Evolutionary conservation across 2,329 filamentous ascomycete species (phyloP).

Genomic region (Trichophyton simii): DNA sequence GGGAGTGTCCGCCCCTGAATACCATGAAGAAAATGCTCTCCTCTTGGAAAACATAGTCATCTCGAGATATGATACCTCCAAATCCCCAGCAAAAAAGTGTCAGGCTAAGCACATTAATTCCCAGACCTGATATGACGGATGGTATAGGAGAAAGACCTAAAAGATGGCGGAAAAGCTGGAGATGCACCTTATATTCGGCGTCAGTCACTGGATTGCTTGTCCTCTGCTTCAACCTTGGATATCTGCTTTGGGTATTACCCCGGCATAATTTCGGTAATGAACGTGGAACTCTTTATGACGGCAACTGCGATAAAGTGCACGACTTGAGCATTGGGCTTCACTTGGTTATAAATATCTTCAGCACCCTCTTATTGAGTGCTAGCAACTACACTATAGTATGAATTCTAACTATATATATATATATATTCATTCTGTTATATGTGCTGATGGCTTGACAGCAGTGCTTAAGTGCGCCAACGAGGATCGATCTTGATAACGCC

Average conservation of each 20-base stretch:
- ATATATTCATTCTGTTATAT: not conserved
- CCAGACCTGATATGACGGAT: not conserved
- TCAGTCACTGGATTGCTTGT: not conserved
- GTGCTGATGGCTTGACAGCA: not conserved
- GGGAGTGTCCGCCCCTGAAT: no score
- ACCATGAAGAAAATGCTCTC: no score
- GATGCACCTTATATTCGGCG: not conserved
- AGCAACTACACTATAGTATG: constrained; percentile 29
- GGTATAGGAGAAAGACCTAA: not conserved
- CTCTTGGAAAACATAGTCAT: no score
- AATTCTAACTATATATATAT: constrained; percentile 12
- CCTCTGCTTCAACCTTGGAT: not conserved
- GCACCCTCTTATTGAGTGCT: constrained; percentile 21
- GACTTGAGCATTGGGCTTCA: constrained; percentile 14
- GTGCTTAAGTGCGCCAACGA: not conserved
- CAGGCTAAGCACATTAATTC: no score
- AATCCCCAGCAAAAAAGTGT: no score
- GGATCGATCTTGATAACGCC: constrained; percentile 20
- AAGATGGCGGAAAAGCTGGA: not conserved
- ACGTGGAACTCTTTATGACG: not conserved
- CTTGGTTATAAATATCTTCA: constrained; percentile 25
- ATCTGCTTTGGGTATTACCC: not conserved
- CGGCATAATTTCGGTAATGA: not conserved
- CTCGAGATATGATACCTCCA: no score
- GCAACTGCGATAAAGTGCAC: not conserved